Evolutionary conservation across 352 stramenopile genomes (phyloP).

Genomic region (Phytophthora fragariaefolia): DNA sequence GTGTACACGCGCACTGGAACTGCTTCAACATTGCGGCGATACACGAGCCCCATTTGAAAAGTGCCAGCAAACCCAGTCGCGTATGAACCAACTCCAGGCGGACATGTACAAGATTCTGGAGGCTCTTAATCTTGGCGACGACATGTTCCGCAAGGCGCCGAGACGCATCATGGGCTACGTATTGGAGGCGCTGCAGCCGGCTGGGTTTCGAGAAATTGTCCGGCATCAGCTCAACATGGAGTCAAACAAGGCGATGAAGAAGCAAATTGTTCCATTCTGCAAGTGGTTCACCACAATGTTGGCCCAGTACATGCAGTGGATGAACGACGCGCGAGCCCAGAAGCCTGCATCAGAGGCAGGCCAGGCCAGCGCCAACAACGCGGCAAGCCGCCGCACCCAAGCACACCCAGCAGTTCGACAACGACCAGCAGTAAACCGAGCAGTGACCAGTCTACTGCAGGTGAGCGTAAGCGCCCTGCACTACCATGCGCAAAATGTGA

Average conservation of each 20-base stretch:
- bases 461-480: neutral
- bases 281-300: slow-evolving; percentile 9
- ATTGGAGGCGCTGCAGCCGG: slow-evolving; percentile 1
- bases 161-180: slow-evolving; percentile 6
- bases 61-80: neutral
- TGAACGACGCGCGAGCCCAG: neutral
- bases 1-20: neutral
- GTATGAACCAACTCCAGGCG: neutral
- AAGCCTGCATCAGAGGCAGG: neutral
- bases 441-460: neutral
- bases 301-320: slow-evolving; percentile 4
- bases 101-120: slow-evolving; percentile 11
- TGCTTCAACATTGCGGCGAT: neutral
- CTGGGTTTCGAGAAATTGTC: slow-evolving; percentile 3
- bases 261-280: slow-evolving; percentile 10
- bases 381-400: neutral
- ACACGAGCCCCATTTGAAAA: neutral
- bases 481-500: neutral
- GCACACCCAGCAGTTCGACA: neutral
- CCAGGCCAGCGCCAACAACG: neutral
- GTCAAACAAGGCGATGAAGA: slow-evolving; percentile 8
- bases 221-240: slow-evolving; percentile 5
- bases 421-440: neutral
- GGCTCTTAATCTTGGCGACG: slow-evolving; percentile 7
- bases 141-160: slow-evolving; percentile 7